These are phyloP conservation scores for Panicum virgatum DNA, from an alignment of 202 grass and related monocot genomes.

Conservation along the genomic window DNA sequence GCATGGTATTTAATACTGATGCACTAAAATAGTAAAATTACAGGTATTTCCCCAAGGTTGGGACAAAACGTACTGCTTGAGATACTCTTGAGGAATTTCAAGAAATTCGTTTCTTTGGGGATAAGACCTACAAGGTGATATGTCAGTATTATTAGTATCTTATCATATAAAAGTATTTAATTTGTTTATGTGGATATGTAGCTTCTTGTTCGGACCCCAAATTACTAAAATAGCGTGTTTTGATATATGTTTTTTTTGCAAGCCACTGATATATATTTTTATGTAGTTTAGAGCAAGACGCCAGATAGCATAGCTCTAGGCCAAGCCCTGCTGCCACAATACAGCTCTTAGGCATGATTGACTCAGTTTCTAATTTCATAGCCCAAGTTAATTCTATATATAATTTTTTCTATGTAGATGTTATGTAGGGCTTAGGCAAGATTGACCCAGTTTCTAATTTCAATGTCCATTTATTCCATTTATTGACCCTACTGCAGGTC, in stretches of 20 bases:
- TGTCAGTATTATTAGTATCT: not conserved
- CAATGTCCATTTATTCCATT: no score
- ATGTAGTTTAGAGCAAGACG: no score
- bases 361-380: no score
- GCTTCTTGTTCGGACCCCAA: not conserved
- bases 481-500: no score
- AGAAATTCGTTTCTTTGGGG: conserved; percentile 98
- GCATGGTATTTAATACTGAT: conserved; percentile 33
- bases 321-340: no score
- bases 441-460: no score
- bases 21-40: conserved; percentile 37
- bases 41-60: conserved; percentile 94
- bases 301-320: no score
- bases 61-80: conserved; percentile 97
- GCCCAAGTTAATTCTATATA: no score
- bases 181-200: conserved; percentile 10
- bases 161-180: not conserved
- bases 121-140: conserved; percentile 95
- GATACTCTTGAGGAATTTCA: conserved; percentile 94
- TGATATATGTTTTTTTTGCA: not conserved
- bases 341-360: no score
- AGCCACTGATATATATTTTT: not conserved
- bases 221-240: not conserved
- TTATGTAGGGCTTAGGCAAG: no score
- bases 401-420: no score